phyloP scores from a whole-genome alignment of 331 rosid species.

The Cydonia oblonga region DNA sequence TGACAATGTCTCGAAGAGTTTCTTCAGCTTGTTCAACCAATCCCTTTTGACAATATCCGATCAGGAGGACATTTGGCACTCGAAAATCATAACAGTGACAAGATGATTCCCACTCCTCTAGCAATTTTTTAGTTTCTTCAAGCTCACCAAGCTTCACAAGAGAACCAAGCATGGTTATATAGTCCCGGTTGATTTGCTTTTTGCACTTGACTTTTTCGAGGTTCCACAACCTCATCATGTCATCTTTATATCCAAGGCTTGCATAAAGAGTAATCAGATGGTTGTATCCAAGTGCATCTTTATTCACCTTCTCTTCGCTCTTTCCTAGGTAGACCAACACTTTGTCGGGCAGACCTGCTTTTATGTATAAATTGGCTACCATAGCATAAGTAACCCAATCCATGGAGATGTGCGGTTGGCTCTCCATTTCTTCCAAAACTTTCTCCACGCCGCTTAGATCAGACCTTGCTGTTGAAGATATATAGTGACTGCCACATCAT shows the following conservation, averaged over 20 bases:
- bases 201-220: constrained; percentile 40
- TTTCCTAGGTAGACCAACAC: constrained; percentile 40
- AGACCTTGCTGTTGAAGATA: constrained; percentile 9
- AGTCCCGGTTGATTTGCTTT: constrained; percentile 57
- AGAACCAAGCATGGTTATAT: constrained; percentile 52
- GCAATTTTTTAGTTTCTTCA: constrained; percentile 37
- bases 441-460: constrained; percentile 48
- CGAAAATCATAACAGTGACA: constrained; percentile 47
- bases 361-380: constrained; percentile 50
- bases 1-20: constrained; percentile 25
- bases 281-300: constrained; percentile 36
- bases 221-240: constrained; percentile 55
- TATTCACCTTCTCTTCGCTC: constrained; percentile 43
- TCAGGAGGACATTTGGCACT: constrained; percentile 49
- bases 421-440: constrained; percentile 53
- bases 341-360: constrained; percentile 45
- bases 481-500: too few relatives aligned
- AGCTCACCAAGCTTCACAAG: constrained; percentile 56
- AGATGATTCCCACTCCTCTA: constrained; percentile 58
- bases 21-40: constrained; percentile 50
- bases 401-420: constrained; percentile 18
- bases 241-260: constrained; percentile 34
- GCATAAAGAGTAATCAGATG: constrained; percentile 52
- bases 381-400: constrained; percentile 47
- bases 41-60: constrained; percentile 41